Evolutionary conservation across 2,329 filamentous ascomycete species (phyloP).

Genomic region (Escovopsis sp.): DNA sequence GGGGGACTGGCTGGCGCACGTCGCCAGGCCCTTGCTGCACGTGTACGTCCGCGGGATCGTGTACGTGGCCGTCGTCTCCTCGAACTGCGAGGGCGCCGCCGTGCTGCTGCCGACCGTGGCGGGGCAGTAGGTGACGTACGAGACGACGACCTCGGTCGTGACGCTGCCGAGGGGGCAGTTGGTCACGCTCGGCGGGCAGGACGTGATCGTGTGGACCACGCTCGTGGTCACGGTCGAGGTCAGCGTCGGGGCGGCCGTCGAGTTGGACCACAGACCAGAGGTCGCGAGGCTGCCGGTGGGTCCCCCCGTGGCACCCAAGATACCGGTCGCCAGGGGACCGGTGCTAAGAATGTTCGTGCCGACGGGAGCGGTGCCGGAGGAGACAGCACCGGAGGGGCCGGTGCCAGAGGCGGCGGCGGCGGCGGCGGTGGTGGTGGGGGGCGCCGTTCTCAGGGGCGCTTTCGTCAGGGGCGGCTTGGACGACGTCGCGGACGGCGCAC

Average conservation of each 20-base stretch:
- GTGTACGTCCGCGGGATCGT: conserved; percentile 16
- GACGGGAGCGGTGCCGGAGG: not conserved
- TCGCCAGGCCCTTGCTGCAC: conserved; percentile 13
- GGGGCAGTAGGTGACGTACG: conserved; percentile 9
- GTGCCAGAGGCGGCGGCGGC: not conserved
- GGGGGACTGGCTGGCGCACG: conserved; percentile 15
- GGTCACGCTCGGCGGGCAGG: conserved; percentile 43
- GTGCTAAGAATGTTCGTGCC: too few species aligned
- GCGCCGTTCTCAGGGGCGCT: not conserved
- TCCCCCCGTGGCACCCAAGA: not conserved
- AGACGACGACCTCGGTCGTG: conserved; percentile 12
- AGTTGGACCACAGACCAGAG: not conserved
- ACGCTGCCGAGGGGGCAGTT: conserved; percentile 9
- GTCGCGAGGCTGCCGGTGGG: conserved; percentile 1
- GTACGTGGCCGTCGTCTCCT: conserved; percentile 14
- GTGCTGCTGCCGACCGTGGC: not conserved
- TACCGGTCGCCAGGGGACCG: not conserved
- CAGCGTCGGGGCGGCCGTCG: conserved; percentile 4
- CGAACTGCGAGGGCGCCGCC: conserved; percentile 1
- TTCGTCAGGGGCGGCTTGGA: conserved; percentile 7
- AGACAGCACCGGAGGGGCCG: not conserved
- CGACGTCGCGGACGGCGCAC: conserved; percentile 6
- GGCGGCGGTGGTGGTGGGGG: not conserved
- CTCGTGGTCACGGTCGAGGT: conserved; percentile 17
- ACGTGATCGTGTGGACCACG: conserved; percentile 38